Conservation (phyloP, 805 yeast species). For the Lachancea nothofagi region DNA sequence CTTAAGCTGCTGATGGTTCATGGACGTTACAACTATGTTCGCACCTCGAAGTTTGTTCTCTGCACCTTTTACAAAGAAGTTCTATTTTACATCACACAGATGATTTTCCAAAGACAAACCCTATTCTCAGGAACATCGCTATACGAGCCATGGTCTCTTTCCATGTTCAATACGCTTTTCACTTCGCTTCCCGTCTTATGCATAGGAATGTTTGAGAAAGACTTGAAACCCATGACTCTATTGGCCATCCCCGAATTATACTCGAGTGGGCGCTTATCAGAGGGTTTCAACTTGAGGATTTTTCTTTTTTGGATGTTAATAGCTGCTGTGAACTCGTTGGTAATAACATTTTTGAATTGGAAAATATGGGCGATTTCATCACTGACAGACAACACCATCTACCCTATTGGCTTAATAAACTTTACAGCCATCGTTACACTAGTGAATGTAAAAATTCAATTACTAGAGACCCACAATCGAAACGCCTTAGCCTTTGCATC, state of each 20-base stretch:
- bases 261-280: slow-evolving; percentile 63
- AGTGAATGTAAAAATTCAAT: slow-evolving; percentile 72
- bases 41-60: slow-evolving; percentile 87
- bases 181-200: slow-evolving; percentile 89
- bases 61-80: slow-evolving; percentile 94
- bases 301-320: slow-evolving; percentile 74
- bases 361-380: slow-evolving; percentile 68
- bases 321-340: slow-evolving; percentile 67
- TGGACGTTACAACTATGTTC: slow-evolving; percentile 90
- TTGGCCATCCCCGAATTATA: slow-evolving; percentile 90
- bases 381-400: slow-evolving; percentile 64
- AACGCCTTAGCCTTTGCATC: slow-evolving; percentile 65
- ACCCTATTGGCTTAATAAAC: slow-evolving; percentile 73
- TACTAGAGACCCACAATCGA: slow-evolving; percentile 74
- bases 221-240: slow-evolving; percentile 79
- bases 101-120: slow-evolving; percentile 78
- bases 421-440: slow-evolving; percentile 68
- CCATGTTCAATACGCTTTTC: slow-evolving; percentile 95
- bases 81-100: slow-evolving; percentile 82
- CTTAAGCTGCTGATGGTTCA: slow-evolving; percentile 82
- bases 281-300: slow-evolving; percentile 64
- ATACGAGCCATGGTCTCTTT: slow-evolving; percentile 92
- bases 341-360: slow-evolving; percentile 62
- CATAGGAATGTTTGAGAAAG: slow-evolving; percentile 93
- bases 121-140: slow-evolving; percentile 89